phyloP scores from a whole-genome alignment of 768 basidiomycete species.

The Leccinum uliginosum region DNA sequence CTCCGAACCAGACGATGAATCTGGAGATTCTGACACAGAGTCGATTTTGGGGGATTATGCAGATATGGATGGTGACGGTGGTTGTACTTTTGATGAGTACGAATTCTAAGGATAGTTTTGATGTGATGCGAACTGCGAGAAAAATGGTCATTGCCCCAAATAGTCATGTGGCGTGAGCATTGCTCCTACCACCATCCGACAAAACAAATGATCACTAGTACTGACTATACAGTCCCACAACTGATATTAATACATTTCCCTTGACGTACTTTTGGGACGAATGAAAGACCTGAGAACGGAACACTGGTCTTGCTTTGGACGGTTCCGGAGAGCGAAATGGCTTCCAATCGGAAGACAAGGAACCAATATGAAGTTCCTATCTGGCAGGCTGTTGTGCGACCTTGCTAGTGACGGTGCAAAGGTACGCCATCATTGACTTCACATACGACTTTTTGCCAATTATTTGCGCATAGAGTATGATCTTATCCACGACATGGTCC shows the following conservation, averaged over 20 bases:
- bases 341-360: slow-evolving; percentile 79
- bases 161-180: too few relatives aligned
- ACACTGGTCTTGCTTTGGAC: slow-evolving; percentile 91
- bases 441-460: background rate
- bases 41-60: too few relatives aligned
- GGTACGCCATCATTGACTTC: slow-evolving; percentile 39
- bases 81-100: too few relatives aligned
- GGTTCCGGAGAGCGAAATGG: slow-evolving; percentile 83
- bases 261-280: slow-evolving; percentile 87
- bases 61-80: too few relatives aligned
- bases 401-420: slow-evolving; percentile 93
- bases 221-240: too few relatives aligned
- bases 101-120: too few relatives aligned
- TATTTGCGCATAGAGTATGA: slow-evolving; percentile 68
- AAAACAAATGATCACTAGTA: too few relatives aligned
- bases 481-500: slow-evolving; percentile 97
- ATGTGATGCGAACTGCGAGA: too few relatives aligned
- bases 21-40: too few relatives aligned
- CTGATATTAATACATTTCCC: slow-evolving; percentile 37
- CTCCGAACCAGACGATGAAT: too few relatives aligned
- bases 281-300: slow-evolving; percentile 89
- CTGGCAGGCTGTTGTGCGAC: slow-evolving; percentile 87
- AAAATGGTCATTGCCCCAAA: too few relatives aligned
- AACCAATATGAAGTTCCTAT: slow-evolving; percentile 76
- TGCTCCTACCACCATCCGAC: too few relatives aligned